A percentile compares a stretch with the other conserved stretches of the same genome.
These are phyloP conservation scores for Cryphonectria radicalis DNA, from an alignment of 2,329 filamentous ascomycete genomes.

Conservation along the genomic window DNA sequence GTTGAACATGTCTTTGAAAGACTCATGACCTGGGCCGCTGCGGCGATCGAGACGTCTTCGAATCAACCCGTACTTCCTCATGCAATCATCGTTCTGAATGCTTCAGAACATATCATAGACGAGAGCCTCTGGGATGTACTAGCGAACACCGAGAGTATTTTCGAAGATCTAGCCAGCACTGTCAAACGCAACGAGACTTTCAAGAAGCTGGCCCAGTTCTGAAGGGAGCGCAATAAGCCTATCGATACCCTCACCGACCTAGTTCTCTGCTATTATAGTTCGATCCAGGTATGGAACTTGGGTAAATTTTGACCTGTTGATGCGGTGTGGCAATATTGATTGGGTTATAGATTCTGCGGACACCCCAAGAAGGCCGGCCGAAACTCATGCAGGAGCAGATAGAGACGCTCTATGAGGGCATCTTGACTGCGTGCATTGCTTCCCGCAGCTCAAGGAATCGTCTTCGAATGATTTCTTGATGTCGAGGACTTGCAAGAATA, in stretches of 20 bases:
- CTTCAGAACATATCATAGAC: constrained; percentile 43
- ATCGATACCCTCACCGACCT: constrained; percentile 47
- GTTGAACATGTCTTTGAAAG: constrained; percentile 37
- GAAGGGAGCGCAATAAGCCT: constrained; percentile 41
- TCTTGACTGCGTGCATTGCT: constrained; percentile 41
- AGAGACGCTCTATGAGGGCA: constrained; percentile 45
- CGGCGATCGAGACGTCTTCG: constrained; percentile 51
- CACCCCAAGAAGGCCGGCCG: constrained; percentile 47
- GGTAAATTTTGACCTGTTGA: background rate
- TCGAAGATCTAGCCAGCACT: constrained; percentile 37
- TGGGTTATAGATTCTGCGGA: constrained; percentile 40
- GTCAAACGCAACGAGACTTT: constrained; percentile 34
- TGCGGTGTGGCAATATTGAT: background rate
- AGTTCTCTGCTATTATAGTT: constrained; percentile 50
- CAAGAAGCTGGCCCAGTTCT: constrained; percentile 39
- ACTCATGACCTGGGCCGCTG: constrained; percentile 51
- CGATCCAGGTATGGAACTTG: constrained; percentile 37
- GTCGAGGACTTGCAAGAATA: constrained; percentile 51
- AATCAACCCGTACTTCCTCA: constrained; percentile 60
- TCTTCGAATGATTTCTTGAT: constrained; percentile 50
- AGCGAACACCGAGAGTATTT: constrained; percentile 39
- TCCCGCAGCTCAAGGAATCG: constrained; percentile 42
- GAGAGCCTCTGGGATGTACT: constrained; percentile 47
- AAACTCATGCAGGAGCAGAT: constrained; percentile 51
- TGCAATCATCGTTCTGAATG: constrained; percentile 58